These are phyloP conservation scores for Castanea crenata DNA, from an alignment of 306 rosid species.

Conservation along the genomic window DNA sequence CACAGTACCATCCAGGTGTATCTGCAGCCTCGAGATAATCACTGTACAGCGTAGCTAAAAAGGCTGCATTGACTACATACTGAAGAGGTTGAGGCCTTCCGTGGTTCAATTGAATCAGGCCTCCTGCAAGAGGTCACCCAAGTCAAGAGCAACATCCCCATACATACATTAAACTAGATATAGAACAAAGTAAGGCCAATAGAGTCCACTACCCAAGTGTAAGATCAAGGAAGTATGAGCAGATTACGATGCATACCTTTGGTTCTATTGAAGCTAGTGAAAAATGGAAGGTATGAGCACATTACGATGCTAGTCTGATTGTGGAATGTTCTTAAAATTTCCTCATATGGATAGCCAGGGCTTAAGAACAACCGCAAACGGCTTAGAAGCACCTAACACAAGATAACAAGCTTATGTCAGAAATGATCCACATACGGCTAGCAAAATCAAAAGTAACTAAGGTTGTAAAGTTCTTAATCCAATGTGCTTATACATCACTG, in stretches of 20 bases:
- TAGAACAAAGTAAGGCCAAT: background rate
- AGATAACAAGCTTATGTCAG: conserved; percentile 19
- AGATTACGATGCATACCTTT: conserved; percentile 48
- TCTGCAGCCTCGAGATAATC: conserved; percentile 98
- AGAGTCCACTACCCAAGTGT: background rate
- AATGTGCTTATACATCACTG: background rate
- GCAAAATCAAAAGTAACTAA: background rate
- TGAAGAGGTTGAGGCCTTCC: conserved; percentile 99
- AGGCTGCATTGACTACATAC: conserved; percentile 92
- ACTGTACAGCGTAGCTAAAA: conserved; percentile 84
- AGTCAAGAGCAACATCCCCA: conserved; percentile 5
- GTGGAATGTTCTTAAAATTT: conserved; percentile 87
- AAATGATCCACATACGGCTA: background rate
- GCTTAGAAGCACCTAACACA: conserved; percentile 81
- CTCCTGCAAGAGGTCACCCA: conserved; percentile 51
- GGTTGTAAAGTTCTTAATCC: background rate
- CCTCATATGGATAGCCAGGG: conserved; percentile 99
- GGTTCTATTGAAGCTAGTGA: conserved; percentile 88
- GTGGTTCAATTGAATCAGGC: conserved; percentile 88
- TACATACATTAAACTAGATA: conserved; percentile 13
- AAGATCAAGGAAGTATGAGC: conserved; percentile 6
- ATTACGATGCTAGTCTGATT: conserved; percentile 89
- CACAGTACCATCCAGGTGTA: conserved; percentile 99
- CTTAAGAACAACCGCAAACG: conserved; percentile 97
- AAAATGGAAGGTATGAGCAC: conserved; percentile 94